Conservation (phyloP, 805 yeast genomes). For the Saturnispora kantuleensis region DNA sequence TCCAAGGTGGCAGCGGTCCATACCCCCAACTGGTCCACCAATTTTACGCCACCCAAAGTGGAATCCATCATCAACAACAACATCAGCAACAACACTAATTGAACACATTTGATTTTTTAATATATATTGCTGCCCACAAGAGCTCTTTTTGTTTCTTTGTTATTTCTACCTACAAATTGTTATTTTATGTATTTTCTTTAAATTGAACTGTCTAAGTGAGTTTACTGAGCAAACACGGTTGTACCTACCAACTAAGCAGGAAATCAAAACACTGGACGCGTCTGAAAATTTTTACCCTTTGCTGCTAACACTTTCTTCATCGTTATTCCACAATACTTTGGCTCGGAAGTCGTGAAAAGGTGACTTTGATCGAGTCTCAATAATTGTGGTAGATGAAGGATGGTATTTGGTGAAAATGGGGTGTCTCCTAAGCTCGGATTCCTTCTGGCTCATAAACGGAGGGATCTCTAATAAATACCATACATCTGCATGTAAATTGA, state of each 20-base stretch:
- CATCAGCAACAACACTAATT: conserved; percentile 4
- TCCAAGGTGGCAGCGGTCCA: no score
- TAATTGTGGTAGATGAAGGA: conserved; percentile 1
- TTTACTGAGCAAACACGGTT: no score
- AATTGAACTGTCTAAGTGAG: no score
- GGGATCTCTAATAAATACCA: no score
- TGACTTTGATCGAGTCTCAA: neutral
- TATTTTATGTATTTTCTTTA: no score
- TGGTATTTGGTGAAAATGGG: neutral
- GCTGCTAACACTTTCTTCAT: neutral
- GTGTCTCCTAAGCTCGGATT: conserved; percentile 4
- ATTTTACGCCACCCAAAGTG: neutral
- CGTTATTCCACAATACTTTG: conserved; percentile 4
- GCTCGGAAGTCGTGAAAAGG: neutral
- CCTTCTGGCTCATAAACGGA: no score
- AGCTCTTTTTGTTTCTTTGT: neutral
- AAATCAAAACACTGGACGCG: no score
- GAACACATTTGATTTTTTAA: neutral
- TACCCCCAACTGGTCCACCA: conserved; percentile 5
- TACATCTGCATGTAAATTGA: no score
- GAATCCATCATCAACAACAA: neutral
- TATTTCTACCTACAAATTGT: neutral
- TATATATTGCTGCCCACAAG: neutral
- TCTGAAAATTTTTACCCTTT: neutral
- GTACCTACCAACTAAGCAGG: no score